Evolutionary conservation across 129 eudicot species (phyloP), one percentile per base, ranked within the genome.

Genomic region (Pittosporum tobira): DNA sequence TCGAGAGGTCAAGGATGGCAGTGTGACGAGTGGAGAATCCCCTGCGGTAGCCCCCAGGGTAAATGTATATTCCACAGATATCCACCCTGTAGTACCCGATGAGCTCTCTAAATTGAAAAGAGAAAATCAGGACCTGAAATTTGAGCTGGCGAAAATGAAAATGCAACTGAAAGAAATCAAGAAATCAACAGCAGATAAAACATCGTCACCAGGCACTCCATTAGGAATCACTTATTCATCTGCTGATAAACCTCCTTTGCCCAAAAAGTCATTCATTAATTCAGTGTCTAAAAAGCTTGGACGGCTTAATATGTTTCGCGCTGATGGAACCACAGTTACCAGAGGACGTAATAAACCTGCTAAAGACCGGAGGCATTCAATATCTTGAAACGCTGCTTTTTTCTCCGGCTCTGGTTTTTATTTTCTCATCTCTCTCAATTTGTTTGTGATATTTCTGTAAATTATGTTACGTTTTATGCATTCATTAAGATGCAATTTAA

Each of bases 121-220:
- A 62, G 96, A 87, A 77, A 93, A 93, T 59, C 93, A 87, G 68
- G 96, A 87, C 59, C 84, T 93, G 25, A 87, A 87, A 75, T 40
- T 93, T 6, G 93, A 93, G 88, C 69, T 93, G 19, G 22, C 80
- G 51, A 87, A 93, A 48, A 48, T 84, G 71, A 93, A 84, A 71
- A 77, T 77, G 79, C 80, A 51, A 49, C 16, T 87, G 68, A 81
- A 71, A 63, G 99, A 87, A 57, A 65, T 75, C 21, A 90, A 87
- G 59, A 69, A 29, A 42, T 21, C 66, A 6, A 48, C 37, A 38
- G 75, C 37, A 38, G 75, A 49, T 26, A 73, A 61, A 48, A 57
- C 75, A 28, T 21, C 57, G 1, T n/a, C 59, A 1, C 11, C 59
- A 6, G 18, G 64, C 26, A 77, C 76, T 49, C 88, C 88, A 44